Evolutionary conservation across 1,139 yeast genomes (phyloP), one percentile per base, ranked within the genome.

Genomic region (Ogataea hybrid): DNA sequence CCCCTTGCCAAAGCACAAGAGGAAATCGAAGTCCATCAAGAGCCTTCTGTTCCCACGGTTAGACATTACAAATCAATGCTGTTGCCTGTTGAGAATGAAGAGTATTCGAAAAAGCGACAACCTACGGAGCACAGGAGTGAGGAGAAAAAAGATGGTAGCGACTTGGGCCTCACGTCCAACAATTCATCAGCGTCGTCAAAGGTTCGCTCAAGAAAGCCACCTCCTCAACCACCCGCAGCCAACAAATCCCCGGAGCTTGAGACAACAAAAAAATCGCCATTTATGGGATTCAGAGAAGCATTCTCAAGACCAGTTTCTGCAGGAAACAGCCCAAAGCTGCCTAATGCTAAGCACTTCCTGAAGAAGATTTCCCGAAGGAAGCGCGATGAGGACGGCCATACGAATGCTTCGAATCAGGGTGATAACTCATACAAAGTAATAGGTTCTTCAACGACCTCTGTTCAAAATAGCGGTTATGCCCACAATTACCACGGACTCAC

Each of bases 311-410:
- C 53, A 5, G 49, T 35, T 10, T 35, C 46, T 10, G 37, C 37
- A 5, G 40, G 41, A 15, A 6, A 39, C 5, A 42, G 44, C 10
- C 48, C 51, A 8, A 47, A 42, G 20, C 28, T 43, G 16, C 46
- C 48, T 2, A 40, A 39, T 18, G 49, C 51, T 4, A 46, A 42
- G 33, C 45, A 42, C 7, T 51, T 51, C 25, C 43, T 51, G 23
- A 49, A 48, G 33, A 51, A 49, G 28, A 41, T 51, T n/a, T 37
- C 49, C 1, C 44, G 49, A 41, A 51, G 47, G 37, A 42, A 43
- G 15, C 44, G 44, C 4, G 44, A 36, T 20, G 44, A 44, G 7
- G 39, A 36, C 7, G 44, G 37, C 6, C 11, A 31, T 5, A 10
- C 30, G 10, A 32, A 28, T 16, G 16, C 30, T 2, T 42, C 46